phyloP scores from a whole-genome alignment of 371 early-diverging fungal species.

The Saksenaea oblongispora region DNA sequence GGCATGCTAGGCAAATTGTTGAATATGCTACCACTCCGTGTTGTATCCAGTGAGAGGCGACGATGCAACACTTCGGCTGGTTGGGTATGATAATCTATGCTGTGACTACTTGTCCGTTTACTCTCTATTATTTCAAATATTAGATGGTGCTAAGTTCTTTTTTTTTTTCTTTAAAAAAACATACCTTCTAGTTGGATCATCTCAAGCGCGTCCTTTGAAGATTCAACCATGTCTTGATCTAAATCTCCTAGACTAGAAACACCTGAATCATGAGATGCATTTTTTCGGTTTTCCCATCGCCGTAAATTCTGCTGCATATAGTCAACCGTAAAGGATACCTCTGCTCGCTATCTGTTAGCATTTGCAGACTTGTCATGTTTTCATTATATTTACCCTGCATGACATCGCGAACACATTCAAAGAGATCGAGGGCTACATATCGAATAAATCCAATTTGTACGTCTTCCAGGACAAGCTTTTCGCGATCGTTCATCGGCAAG shows the following conservation, averaged over 20 bases:
- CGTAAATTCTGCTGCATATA: conserved; percentile 36
- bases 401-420: conserved; percentile 47
- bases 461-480: conserved; percentile 52
- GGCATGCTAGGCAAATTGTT: conserved; percentile 32
- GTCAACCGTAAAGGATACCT: conserved; percentile 43
- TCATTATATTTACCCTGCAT: conserved; percentile 28
- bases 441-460: conserved; percentile 74
- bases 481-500: conserved; percentile 55
- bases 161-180: too few species aligned
- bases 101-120: conserved; percentile 7
- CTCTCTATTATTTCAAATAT: conserved; percentile 1
- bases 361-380: not conserved
- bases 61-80: conserved; percentile 12
- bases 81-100: conserved; percentile 20
- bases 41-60: conserved; percentile 14
- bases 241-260: conserved; percentile 10
- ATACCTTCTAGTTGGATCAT: not conserved
- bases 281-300: conserved; percentile 42
- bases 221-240: conserved; percentile 8
- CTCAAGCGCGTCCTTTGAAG: not conserved
- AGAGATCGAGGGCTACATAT: conserved; percentile 68
- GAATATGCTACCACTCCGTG: conserved; percentile 1
- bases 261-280: conserved; percentile 20
- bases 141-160: too few species aligned
- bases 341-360: conserved; percentile 3